Conservation (phyloP, 495 filamentous ascomycete species). For the Tricharina praecox region DNA sequence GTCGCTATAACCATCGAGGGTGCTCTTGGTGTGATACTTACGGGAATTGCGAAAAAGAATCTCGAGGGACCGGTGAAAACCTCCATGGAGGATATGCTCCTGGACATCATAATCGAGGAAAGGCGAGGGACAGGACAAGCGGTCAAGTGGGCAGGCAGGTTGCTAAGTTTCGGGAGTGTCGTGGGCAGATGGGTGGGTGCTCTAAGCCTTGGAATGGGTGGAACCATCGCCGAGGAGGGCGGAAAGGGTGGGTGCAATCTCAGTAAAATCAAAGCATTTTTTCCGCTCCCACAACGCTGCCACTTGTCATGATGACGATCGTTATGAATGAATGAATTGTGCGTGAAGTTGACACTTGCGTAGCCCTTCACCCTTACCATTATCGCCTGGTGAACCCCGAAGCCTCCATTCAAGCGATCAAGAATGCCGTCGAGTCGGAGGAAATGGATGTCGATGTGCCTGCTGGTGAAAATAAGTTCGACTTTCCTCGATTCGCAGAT, state of each 20-base stretch:
- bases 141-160: conserved; percentile 83
- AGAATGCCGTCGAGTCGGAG: conserved; percentile 14
- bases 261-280: neutral
- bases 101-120: conserved; percentile 44
- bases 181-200: conserved; percentile 76
- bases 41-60: conserved; percentile 29
- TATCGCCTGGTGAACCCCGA: conserved; percentile 46
- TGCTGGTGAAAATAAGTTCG: conserved; percentile 17
- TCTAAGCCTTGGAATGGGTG: conserved; percentile 54
- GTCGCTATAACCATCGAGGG: conserved; percentile 79
- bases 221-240: conserved; percentile 78
- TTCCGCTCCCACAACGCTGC: neutral
- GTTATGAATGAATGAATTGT: neutral
- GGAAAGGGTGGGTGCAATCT: conserved; percentile 42
- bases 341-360: neutral
- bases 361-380: conserved; percentile 47
- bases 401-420: conserved; percentile 30
- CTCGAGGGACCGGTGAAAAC: conserved; percentile 25
- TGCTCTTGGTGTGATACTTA: conserved; percentile 63
- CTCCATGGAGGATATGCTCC: conserved; percentile 36
- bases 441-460: conserved; percentile 16
- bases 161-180: conserved; percentile 60
- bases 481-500: conserved; percentile 27
- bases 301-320: no score
- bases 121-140: conserved; percentile 58